phyloP scores from a whole-genome alignment of 2,329 filamentous ascomycete genomes.

The Arthroderma sp. region DNA sequence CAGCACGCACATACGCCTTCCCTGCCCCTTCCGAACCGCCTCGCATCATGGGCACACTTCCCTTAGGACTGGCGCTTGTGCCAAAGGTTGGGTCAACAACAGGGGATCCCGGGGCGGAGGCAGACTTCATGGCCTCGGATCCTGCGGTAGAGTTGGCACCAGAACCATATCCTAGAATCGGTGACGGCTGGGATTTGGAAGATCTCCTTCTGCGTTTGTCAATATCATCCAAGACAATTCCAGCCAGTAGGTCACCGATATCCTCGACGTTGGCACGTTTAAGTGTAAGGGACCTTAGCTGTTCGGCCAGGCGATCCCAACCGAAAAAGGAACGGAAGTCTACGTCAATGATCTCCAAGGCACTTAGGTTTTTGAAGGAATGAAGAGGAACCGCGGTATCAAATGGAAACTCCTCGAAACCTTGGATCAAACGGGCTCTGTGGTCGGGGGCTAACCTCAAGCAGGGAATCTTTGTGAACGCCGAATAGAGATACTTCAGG shows the following conservation, averaged over 20 bases:
- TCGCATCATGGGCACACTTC: constrained; percentile 34
- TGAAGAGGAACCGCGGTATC: constrained; percentile 94
- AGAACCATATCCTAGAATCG: constrained; percentile 53
- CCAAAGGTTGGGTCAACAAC: constrained; percentile 35
- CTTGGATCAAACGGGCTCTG: constrained; percentile 75
- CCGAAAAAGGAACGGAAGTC: constrained; percentile 96
- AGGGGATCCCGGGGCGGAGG: constrained; percentile 56
- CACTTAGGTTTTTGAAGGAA: constrained; percentile 92
- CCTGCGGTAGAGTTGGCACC: constrained; percentile 47
- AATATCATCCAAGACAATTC: constrained; percentile 93
- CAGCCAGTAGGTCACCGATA: constrained; percentile 74
- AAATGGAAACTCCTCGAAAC: constrained; percentile 95
- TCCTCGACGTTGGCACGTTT: constrained; percentile 83
- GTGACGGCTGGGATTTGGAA: constrained; percentile 71
- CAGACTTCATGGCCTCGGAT: constrained; percentile 53
- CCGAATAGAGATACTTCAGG: constrained; percentile 90
- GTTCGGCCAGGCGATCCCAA: constrained; percentile 88
- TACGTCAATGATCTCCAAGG: constrained; percentile 85
- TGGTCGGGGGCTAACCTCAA: constrained; percentile 83
- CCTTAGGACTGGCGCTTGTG: constrained; percentile 37
- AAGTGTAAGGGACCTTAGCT: constrained; percentile 75
- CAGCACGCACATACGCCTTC: constrained; percentile 34
- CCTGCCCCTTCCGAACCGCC: constrained; percentile 42
- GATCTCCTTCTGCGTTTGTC: constrained; percentile 80
- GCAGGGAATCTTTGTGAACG: constrained; percentile 95